A percentile compares a stretch with the other conserved stretches of the same genome.
phyloP scores from a whole-genome alignment of 1,139 yeast genomes.

The Kodamaea alishanica region DNA sequence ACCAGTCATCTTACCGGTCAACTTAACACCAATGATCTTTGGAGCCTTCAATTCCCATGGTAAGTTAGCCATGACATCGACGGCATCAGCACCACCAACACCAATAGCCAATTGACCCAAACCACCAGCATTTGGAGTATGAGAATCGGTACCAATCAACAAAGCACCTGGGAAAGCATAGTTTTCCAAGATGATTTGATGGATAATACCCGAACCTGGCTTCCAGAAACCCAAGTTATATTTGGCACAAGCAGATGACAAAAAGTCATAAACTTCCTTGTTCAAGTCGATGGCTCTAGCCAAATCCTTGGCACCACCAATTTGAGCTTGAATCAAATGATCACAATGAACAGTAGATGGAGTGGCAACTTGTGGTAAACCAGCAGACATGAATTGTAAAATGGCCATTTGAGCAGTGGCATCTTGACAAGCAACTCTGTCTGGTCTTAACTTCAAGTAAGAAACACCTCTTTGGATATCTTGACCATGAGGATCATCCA shows the following conservation, averaged over 20 bases:
- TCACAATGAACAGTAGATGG: conserved; percentile 99
- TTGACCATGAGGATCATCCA: conserved; percentile 93
- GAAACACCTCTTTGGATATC: conserved; percentile 95
- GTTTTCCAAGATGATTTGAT: conserved; percentile 95
- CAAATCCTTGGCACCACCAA: conserved; percentile 90
- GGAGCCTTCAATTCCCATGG: conserved; percentile 99
- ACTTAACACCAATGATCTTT: conserved; percentile 93
- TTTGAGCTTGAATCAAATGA: conserved; percentile 97
- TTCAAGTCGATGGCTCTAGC: conserved; percentile 88
- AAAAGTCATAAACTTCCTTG: conserved; percentile 96
- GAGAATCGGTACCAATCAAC: conserved; percentile 97
- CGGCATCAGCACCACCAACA: conserved; percentile 99
- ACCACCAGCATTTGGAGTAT: conserved; percentile 99
- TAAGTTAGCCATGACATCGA: conserved; percentile 91
- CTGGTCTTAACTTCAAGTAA: conserved; percentile 95
- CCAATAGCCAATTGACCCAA: conserved; percentile 98
- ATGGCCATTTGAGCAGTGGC: conserved; percentile 99
- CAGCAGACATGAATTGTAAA: conserved; percentile 96
- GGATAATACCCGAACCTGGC: conserved; percentile 99
- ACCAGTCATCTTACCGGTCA: conserved; percentile 92
- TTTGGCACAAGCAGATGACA: conserved; percentile 91
- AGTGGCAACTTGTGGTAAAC: conserved; percentile 89
- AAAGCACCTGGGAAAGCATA: conserved; percentile 98
- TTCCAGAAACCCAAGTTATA: conserved; percentile 99
- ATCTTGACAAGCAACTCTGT: conserved; percentile 99